Percentiles rank a stretch among this genome's conserved stretches.
These are phyloP conservation scores for Yamadazyma laniorum DNA, from an alignment of 805 yeast genomes.

Conservation along the genomic window DNA sequence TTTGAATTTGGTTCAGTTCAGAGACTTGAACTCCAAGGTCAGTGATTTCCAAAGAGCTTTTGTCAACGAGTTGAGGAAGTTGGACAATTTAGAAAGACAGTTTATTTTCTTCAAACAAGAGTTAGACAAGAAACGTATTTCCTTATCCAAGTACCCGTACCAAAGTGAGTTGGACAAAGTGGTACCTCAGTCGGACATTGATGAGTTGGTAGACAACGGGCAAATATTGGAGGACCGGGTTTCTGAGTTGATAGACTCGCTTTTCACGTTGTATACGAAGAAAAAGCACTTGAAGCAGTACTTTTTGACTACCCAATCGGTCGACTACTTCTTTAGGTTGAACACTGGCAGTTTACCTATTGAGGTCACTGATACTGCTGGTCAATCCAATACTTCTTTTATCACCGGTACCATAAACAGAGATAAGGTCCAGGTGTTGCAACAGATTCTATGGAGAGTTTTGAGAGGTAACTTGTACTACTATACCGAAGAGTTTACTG, in stretches of 20 bases:
- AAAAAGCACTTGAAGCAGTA: slow-evolving; percentile 70
- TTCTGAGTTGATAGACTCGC: slow-evolving; percentile 64
- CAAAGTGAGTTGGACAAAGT: slow-evolving; percentile 22
- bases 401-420: slow-evolving; percentile 83
- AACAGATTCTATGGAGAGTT: slow-evolving; percentile 87
- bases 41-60: slow-evolving; percentile 87
- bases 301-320: slow-evolving; percentile 48
- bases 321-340: slow-evolving; percentile 33
- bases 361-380: slow-evolving; percentile 35
- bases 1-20: slow-evolving; percentile 79
- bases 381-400: slow-evolving; percentile 37
- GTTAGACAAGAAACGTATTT: slow-evolving; percentile 49
- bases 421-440: slow-evolving; percentile 64
- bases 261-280: slow-evolving; percentile 59
- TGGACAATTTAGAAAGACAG: slow-evolving; percentile 90
- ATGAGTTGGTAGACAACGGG: slow-evolving; percentile 63
- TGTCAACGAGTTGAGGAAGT: slow-evolving; percentile 79
- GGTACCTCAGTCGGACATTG: slow-evolving; percentile 59
- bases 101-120: slow-evolving; percentile 43
- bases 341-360: slow-evolving; percentile 25
- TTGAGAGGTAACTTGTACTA: slow-evolving; percentile 88
- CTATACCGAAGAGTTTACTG: slow-evolving; percentile 68
- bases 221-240: slow-evolving; percentile 72
- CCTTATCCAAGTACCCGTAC: slow-evolving; percentile 27
- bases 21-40: slow-evolving; percentile 76